A percentile compares a stretch with the other conserved stretches of the same genome.
Evolutionary conservation across 345 rosid genomes (phyloP).

Genomic region (Lumnitzera littorea): DNA sequence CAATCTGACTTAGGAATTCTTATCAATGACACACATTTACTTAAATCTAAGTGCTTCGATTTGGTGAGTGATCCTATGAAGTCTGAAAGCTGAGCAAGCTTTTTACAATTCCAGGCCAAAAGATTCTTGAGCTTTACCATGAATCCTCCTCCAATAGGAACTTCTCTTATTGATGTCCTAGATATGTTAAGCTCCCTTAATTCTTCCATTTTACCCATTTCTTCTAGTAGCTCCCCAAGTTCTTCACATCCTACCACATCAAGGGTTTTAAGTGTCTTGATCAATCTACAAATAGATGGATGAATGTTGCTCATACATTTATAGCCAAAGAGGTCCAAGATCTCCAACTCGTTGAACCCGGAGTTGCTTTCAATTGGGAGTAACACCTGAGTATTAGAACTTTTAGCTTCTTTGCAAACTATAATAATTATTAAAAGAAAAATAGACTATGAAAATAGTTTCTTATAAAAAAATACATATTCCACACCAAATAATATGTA

Average conservation of each 20-base stretch:
- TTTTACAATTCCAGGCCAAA: fast-evolving
- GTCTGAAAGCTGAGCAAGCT: background rate
- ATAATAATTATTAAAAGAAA: too few relatives aligned
- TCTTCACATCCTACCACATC: fast-evolving
- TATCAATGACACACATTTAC: too few relatives aligned
- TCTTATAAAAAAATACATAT: too few relatives aligned
- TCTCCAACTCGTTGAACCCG: background rate
- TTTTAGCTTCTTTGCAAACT: too few relatives aligned
- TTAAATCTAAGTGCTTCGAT: background rate
- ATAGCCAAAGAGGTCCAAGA: background rate
- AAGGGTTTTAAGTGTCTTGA: background rate
- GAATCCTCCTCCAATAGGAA: background rate
- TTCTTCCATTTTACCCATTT: background rate
- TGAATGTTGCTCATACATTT: background rate
- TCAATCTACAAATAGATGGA: background rate
- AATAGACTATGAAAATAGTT: too few relatives aligned
- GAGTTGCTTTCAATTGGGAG: too few relatives aligned
- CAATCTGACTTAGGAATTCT: background rate
- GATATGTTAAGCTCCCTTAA: background rate
- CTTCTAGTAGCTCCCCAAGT: fast-evolving
- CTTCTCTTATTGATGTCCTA: too few relatives aligned
- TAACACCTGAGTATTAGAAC: too few relatives aligned
- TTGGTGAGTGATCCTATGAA: background rate
- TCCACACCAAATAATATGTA: too few relatives aligned
- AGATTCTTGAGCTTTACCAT: background rate